Evolutionary conservation across 176 grass and related monocot genomes (phyloP), one percentile per base, ranked within the genome.

Genomic region (Oryza meyeriana): DNA sequence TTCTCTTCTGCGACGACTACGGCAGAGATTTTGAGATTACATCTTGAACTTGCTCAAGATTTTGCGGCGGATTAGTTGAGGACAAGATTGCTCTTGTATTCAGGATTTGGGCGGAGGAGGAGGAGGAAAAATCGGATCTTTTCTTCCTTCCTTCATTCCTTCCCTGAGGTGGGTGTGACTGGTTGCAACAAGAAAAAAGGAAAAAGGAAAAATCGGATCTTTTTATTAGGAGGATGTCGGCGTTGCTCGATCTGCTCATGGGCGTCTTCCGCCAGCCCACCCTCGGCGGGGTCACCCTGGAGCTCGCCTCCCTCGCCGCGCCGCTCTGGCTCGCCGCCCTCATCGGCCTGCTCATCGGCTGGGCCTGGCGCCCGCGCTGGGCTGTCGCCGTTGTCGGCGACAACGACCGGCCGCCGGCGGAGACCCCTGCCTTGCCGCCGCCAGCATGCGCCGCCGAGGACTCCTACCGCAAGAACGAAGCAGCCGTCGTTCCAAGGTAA

Each of bases 281-380:
- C 45, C 33, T 94, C 13, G 84, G 66, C 24, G 88, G 79, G 12
- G 82, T 87, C 13, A 72, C 87, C 1, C n/a, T 82, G 17, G 95
- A 98, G 83, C 81, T 98, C 27, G 86, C 88, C 4, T 28, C 47
- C 11, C 71, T 94, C 28, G 83, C 87, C 36, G 79, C 92, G 40
- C 92, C 90, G 40, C 84, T 98, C 38, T 94, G 90, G 87, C 69
- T 95, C 75, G 95, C 95, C 12, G 83, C 84, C 1, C 76, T 94
- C 61, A 72, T 84, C 0, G 95, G 95, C 8, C 78, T 98, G 35
- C 70, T 98, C 64, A 8, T 95, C 22, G 95, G 95, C 2, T 98
- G 95, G 95, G 92, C 82, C 0, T 98, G 95, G 95, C 89, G 90
- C 13, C 95, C 95, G 7, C 79, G 82, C 13, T 98, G 95, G 95